Evolutionary conservation across 2,329 filamentous ascomycete species (phyloP).

Genomic region (Aspergillus arachidicola): DNA sequence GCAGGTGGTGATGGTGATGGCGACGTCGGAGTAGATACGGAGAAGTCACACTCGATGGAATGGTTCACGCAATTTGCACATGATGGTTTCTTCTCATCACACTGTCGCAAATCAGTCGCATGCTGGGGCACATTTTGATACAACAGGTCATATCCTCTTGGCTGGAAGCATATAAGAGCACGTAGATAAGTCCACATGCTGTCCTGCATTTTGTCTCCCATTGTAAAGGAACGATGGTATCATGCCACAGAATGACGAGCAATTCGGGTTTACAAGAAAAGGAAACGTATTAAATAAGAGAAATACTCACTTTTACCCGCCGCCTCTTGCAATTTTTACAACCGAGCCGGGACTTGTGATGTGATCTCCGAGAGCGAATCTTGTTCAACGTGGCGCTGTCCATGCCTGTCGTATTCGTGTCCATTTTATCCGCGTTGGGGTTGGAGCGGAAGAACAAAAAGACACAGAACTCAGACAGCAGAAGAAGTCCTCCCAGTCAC

Average conservation of each 20-base stretch:
- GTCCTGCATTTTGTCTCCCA: not conserved
- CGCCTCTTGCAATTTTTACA: conserved; percentile 38
- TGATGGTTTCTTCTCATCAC: conserved; percentile 36
- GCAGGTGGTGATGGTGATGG: conserved; percentile 12
- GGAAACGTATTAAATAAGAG: not conserved
- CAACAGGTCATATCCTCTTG: not conserved
- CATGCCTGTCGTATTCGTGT: conserved; percentile 10
- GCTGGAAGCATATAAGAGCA: conserved; percentile 7
- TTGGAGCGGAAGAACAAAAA: not conserved
- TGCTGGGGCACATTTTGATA: not conserved
- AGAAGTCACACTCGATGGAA: conserved; percentile 31
- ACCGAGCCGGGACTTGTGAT: conserved; percentile 37
- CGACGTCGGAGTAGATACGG: conserved; percentile 1
- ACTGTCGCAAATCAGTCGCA: conserved; percentile 26
- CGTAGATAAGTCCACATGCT: not conserved
- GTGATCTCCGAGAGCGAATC: conserved; percentile 30
- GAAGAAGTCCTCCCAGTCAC: not conserved
- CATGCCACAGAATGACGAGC: not conserved
- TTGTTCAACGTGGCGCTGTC: conserved; percentile 7
- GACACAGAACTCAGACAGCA: not conserved
- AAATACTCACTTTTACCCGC: conserved; percentile 36
- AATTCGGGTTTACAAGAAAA: not conserved
- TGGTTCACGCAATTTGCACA: conserved; percentile 35
- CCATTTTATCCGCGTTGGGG: not conserved
- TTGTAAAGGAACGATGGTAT: not conserved